Evolutionary conservation across 2,329 filamentous ascomycete species (phyloP).

Genomic region (Diaporthe sp.): DNA sequence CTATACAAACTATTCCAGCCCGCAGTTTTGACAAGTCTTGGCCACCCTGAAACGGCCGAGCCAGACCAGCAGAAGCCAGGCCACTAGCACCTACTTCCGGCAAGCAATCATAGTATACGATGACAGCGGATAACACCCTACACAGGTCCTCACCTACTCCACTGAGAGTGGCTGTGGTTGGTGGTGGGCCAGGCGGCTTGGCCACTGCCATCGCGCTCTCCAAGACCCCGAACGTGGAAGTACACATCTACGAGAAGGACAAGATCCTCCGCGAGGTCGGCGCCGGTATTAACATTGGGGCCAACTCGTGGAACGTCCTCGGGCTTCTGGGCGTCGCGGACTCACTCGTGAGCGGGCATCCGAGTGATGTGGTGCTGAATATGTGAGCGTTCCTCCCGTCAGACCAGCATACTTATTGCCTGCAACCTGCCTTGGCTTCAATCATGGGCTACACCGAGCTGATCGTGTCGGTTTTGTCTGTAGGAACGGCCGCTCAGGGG

Average conservation of each 20-base stretch:
- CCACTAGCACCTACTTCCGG: background rate
- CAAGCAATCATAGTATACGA: background rate
- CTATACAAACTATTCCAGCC: background rate
- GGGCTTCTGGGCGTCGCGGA: constrained; percentile 49
- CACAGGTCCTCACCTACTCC: background rate
- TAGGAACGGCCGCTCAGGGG: constrained; percentile 48
- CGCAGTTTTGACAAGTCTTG: background rate
- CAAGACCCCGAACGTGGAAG: constrained; percentile 49
- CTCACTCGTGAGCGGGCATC: constrained; percentile 37
- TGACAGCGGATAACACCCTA: constrained; percentile 14
- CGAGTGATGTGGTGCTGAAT: constrained; percentile 37
- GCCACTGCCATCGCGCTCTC: constrained; percentile 49
- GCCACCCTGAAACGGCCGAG: background rate
- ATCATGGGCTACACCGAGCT: background rate
- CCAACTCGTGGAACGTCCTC: constrained; percentile 53
- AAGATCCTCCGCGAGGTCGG: constrained; percentile 53
- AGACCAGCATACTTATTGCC: background rate
- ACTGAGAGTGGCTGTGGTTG: constrained; percentile 39
- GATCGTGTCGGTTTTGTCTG: background rate
- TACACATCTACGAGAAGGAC: constrained; percentile 53
- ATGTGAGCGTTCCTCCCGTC: constrained; percentile 9
- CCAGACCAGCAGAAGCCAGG: background rate
- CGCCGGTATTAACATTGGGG: constrained; percentile 53
- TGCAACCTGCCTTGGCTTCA: background rate
- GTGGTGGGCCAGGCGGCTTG: constrained; percentile 41